A percentile compares a stretch with the other conserved stretches of the same genome.
Conservation (phyloP, 2,329 filamentous ascomycete genomes). For the Macrophomina pseudophaseolina region DNA sequence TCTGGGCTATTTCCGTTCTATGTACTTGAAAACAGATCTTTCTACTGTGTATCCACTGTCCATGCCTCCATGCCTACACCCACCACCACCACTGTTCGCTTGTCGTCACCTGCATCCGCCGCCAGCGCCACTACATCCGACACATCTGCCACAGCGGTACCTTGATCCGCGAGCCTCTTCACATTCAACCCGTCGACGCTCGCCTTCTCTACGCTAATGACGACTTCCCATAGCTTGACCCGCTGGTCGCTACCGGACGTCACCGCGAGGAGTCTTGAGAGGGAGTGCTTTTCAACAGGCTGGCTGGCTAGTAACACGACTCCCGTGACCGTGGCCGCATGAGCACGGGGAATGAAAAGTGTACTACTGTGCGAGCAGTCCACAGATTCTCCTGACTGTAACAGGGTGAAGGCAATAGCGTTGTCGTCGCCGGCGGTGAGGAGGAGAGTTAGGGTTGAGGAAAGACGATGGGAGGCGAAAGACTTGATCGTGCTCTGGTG, state of each 20-base stretch:
- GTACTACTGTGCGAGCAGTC: conserved; percentile 33
- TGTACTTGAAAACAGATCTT: not conserved
- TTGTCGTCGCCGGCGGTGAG: conserved; percentile 90
- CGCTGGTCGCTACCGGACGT: conserved; percentile 55
- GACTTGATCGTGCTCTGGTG: conserved; percentile 84
- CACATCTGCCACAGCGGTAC: conserved; percentile 26
- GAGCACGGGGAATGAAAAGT: conserved; percentile 61
- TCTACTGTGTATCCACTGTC: not conserved
- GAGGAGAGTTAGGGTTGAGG: conserved; percentile 52
- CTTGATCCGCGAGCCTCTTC: not conserved
- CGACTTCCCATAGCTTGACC: conserved; percentile 53
- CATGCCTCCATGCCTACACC: conserved; percentile 28
- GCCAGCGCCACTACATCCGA: conserved; percentile 9
- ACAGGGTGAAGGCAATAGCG: conserved; percentile 66
- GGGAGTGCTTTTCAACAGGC: not conserved
- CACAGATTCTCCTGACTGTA: conserved; percentile 33
- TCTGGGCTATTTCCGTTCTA: not conserved
- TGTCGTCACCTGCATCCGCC: not conserved
- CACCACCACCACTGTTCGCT: conserved; percentile 14
- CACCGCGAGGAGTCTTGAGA: conserved; percentile 33
- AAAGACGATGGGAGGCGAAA: conserved; percentile 43
- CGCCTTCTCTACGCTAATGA: not conserved
- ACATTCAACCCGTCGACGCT: conserved; percentile 4
- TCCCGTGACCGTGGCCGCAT: conserved; percentile 72
- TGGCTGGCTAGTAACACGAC: conserved; percentile 48